A percentile compares a stretch with the other conserved stretches of the same genome.
phyloP scores from a whole-genome alignment of 306 rosid species.

The Pyrus betulifolia region DNA sequence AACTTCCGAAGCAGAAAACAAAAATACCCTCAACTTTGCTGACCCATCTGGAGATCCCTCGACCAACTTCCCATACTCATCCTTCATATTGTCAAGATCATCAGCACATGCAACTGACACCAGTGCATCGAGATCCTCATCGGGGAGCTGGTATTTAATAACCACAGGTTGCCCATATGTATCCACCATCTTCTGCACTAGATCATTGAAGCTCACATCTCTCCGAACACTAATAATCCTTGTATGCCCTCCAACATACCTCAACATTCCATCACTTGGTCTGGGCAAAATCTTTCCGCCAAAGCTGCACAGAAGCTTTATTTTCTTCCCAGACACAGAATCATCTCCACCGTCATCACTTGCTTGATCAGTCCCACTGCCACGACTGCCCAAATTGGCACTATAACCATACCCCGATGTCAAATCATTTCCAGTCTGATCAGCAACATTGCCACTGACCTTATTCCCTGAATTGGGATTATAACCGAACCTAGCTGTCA shows the following conservation, averaged over 20 bases:
- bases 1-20: conserved; percentile 58
- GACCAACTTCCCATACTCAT: conserved; percentile 68
- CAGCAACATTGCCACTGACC: conserved; percentile 34
- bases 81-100: conserved; percentile 92
- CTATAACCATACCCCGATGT: conserved; percentile 22
- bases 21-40: conserved; percentile 67
- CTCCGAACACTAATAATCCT: conserved; percentile 68
- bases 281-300: conserved; percentile 85
- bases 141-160: conserved; percentile 85
- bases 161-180: conserved; percentile 64
- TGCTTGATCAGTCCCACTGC: conserved; percentile 32
- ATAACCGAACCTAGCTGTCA: conserved; percentile 20
- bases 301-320: conserved; percentile 79
- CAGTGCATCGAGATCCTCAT: conserved; percentile 88
- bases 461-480: conserved; percentile 23
- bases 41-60: conserved; percentile 74
- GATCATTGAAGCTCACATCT: conserved; percentile 55
- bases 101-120: conserved; percentile 75
- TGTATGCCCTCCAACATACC: conserved; percentile 94
- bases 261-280: conserved; percentile 80
- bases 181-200: conserved; percentile 63
- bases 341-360: conserved; percentile 64
- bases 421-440: conserved; percentile 27
- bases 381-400: conserved; percentile 26
- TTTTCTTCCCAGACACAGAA: conserved; percentile 47